Evolutionary conservation across 1,139 yeast genomes (phyloP).

Genomic region (Williopsis jadinii): DNA sequence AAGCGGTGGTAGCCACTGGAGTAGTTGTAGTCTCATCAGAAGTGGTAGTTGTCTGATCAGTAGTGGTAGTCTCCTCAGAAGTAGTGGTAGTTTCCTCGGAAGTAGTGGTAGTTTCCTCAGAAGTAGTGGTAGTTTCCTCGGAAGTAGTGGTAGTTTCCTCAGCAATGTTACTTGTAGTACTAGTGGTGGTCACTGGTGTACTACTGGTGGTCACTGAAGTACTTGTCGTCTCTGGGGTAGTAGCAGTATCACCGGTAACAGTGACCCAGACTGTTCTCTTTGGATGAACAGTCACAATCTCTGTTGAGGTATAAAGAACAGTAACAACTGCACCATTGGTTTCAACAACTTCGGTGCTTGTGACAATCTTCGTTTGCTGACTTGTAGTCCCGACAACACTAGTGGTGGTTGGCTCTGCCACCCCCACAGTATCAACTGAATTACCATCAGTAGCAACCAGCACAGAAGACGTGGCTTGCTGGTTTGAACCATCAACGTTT

Average conservation of each 20-base stretch:
- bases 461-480: slow-evolving; percentile 17
- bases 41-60: slow-evolving; percentile 1
- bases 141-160: slow-evolving; percentile 5
- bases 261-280: slow-evolving; percentile 22
- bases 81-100: slow-evolving; percentile 2
- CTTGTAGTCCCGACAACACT: slow-evolving; percentile 5
- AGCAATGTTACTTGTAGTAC: not conserved
- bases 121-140: slow-evolving; percentile 1
- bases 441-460: slow-evolving; percentile 11
- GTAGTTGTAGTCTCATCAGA: not conserved
- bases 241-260: slow-evolving; percentile 6
- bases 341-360: slow-evolving; percentile 9
- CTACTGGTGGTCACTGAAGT: slow-evolving; percentile 1
- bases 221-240: slow-evolving; percentile 6
- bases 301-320: slow-evolving; percentile 17
- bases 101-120: slow-evolving; percentile 4
- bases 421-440: slow-evolving; percentile 12
- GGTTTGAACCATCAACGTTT: slow-evolving; percentile 22
- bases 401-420: slow-evolving; percentile 18
- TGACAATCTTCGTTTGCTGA: slow-evolving; percentile 5
- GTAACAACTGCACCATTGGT: slow-evolving; percentile 7
- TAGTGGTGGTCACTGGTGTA: slow-evolving; percentile 1
- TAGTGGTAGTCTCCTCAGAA: slow-evolving; percentile 6
- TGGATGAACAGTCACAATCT: slow-evolving; percentile 16
- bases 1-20: no score